phyloP scores from a whole-genome alignment of 352 stramenopile species.

The Phytophthora sojae region DNA sequence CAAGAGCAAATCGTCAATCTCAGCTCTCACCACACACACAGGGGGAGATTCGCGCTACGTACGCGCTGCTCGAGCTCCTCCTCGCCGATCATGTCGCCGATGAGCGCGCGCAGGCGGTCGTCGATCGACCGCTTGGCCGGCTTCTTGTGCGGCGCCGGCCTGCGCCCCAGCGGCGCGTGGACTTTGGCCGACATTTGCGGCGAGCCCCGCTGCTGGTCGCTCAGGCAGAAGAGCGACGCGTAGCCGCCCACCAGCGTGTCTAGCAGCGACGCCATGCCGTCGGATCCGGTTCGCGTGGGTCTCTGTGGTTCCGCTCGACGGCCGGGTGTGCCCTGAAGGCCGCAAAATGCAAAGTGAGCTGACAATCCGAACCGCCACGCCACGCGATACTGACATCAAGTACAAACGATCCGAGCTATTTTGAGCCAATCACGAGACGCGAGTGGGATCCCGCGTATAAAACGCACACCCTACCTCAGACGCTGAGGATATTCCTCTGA shows the following conservation, averaged over 20 bases:
- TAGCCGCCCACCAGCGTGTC: conserved; percentile 40
- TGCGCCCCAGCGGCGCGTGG: conserved; percentile 29
- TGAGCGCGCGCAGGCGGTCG: conserved; percentile 65
- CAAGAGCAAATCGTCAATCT: conserved; percentile 31
- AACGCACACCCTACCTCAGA: no score
- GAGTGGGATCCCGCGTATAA: background rate
- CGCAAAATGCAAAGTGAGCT: conserved; percentile 39
- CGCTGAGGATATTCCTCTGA: no score
- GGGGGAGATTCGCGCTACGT: conserved; percentile 17
- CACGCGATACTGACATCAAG: background rate
- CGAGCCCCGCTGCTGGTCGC: conserved; percentile 32
- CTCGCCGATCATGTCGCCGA: conserved; percentile 71
- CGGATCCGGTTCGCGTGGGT: background rate
- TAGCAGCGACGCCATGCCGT: conserved; percentile 29
- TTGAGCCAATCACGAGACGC: conserved; percentile 36
- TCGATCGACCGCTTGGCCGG: conserved; percentile 55
- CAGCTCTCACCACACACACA: background rate
- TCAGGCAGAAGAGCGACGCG: conserved; percentile 57
- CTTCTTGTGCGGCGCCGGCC: conserved; percentile 23
- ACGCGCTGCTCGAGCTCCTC: conserved; percentile 59
- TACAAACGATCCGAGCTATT: conserved; percentile 23
- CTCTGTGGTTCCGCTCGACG: background rate
- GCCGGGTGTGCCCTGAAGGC: conserved; percentile 11
- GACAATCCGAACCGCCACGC: conserved; percentile 15
- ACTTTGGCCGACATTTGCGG: conserved; percentile 46